phyloP scores from a whole-genome alignment of 2,329 filamentous ascomycete genomes.

The Neurospora crassa region DNA sequence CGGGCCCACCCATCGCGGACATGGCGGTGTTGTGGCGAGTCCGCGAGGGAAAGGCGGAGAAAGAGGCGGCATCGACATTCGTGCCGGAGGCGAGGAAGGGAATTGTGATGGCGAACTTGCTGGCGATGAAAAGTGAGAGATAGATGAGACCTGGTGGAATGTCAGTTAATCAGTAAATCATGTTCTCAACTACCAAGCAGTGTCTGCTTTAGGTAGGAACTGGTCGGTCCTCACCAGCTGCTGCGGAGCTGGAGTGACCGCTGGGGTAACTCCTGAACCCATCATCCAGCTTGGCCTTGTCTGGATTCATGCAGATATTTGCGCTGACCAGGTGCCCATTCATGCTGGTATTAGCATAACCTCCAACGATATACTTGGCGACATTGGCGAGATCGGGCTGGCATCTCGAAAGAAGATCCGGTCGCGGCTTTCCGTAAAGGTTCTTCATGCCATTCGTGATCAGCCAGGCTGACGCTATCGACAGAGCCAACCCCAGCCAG shows the following conservation, averaged over 20 bases:
- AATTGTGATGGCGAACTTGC: slow-evolving; percentile 67
- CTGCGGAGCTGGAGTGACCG: slow-evolving; percentile 43
- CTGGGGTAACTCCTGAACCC: slow-evolving; percentile 80
- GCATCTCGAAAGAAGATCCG: slow-evolving; percentile 75
- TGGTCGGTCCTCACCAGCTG: slow-evolving; percentile 50
- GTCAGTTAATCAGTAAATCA: neutral
- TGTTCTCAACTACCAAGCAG: neutral
- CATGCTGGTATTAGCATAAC: slow-evolving; percentile 40
- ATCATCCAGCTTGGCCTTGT: slow-evolving; percentile 56
- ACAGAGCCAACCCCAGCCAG: slow-evolving; percentile 71
- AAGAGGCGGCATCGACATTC: slow-evolving; percentile 33
- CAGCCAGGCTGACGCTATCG: slow-evolving; percentile 63
- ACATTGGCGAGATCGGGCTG: slow-evolving; percentile 60
- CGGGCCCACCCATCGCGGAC: slow-evolving; percentile 24
- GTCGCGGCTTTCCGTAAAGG: slow-evolving; percentile 59
- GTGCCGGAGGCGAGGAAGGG: slow-evolving; percentile 52
- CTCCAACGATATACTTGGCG: slow-evolving; percentile 52
- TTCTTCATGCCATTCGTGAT: slow-evolving; percentile 83
- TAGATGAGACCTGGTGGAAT: slow-evolving; percentile 70
- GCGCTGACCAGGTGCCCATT: slow-evolving; percentile 64
- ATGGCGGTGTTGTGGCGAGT: slow-evolving; percentile 37
- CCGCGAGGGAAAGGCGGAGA: slow-evolving; percentile 69
- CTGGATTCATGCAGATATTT: slow-evolving; percentile 61
- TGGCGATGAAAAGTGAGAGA: slow-evolving; percentile 76
- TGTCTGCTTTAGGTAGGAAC: neutral